phyloP scores from a whole-genome alignment of 1,284 basidiomycete species.

The Malassezia furfur region DNA sequence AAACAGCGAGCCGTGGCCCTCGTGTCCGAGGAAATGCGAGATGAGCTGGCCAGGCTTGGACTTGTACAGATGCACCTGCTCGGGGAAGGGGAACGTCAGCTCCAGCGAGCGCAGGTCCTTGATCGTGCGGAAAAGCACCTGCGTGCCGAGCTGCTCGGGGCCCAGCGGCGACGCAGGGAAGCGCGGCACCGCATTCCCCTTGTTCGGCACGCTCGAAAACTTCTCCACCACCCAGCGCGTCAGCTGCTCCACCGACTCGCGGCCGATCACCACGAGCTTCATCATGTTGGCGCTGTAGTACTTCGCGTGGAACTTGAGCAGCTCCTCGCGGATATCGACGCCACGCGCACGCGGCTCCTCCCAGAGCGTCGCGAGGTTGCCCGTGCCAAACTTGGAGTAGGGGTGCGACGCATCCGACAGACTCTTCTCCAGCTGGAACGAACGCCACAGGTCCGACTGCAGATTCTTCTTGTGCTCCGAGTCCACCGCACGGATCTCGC shows the following conservation, averaged over 20 bases:
- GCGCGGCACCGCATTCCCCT: conserved; percentile 57
- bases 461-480: conserved; percentile 98
- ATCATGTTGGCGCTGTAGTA: conserved; percentile 92
- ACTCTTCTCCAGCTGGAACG: conserved; percentile 89
- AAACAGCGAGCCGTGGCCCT: conserved; percentile 84
- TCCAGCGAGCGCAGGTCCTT: conserved; percentile 81
- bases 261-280: conserved; percentile 81
- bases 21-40: conserved; percentile 84
- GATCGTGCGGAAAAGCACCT: conserved; percentile 79
- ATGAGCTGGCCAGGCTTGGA: conserved; percentile 72
- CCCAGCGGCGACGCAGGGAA: conserved; percentile 64
- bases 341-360: conserved; percentile 56
- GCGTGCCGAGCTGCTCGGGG: conserved; percentile 55
- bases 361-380: conserved; percentile 74
- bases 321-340: conserved; percentile 74
- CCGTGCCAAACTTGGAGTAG: conserved; percentile 90
- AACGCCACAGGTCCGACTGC: conserved; percentile 89
- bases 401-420: conserved; percentile 66
- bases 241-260: conserved; percentile 73
- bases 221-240: conserved; percentile 61
- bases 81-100: conserved; percentile 64
- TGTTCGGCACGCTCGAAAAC: conserved; percentile 70
- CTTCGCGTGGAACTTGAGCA: conserved; percentile 88
- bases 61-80: conserved; percentile 64
- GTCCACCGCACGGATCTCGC: conserved; percentile 93